Base-by-base conservation (phyloP, 345 rosid species). In the Populus ilicifolia region DNA sequence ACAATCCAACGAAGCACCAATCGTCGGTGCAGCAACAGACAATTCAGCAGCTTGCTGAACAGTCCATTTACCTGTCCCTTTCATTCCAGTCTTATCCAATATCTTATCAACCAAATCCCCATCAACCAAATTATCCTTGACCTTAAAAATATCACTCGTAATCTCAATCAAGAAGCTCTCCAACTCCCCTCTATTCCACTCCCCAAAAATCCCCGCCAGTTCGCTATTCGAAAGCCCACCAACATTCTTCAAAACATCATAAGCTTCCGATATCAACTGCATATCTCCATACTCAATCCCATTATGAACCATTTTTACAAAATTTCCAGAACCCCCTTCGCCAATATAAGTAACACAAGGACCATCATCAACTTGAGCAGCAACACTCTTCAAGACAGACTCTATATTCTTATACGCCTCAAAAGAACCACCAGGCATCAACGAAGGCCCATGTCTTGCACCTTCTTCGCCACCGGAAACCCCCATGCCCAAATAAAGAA, bases 261-360 rank as follows among this genome's bases (percentile, higher is more conserved):
- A 95, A 14, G 99, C 98, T 77, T 95, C 98, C 0, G 97, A 93
- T 65, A 95, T 95, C 80, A 95, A 70, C 80, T 95, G 99, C 99
- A 95, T 95, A 65, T 95, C 99, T 8, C 99, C 99, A n/a, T 93
- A 95, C 73, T 93, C 99, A 38, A 95, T 95, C 75, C 99, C 99
- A n/a, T 95, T 95, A 72, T 95, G 99, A 54, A 95, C 96, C 99
- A 95, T 95, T 75, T 95, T 95, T 29, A 95, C 99, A 30, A 95
- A 95, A 79, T 95, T 95, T 0, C 99, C 99, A n/a, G 99, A 90
- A 48, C 99, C 98, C 2, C 98, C 99, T 81, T 90, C 93, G 5
- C 99, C 98, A 17, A 95, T 90, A 78, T 93, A 95, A 48, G 98
- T 92, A 12, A 95, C 99, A 52, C 99, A 95, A 38, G 99, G 98